A percentile compares a stretch with the other conserved stretches of the same genome.
Evolutionary conservation across 495 filamentous ascomycete genomes (phyloP).

Genomic region (Xylaria acuta): DNA sequence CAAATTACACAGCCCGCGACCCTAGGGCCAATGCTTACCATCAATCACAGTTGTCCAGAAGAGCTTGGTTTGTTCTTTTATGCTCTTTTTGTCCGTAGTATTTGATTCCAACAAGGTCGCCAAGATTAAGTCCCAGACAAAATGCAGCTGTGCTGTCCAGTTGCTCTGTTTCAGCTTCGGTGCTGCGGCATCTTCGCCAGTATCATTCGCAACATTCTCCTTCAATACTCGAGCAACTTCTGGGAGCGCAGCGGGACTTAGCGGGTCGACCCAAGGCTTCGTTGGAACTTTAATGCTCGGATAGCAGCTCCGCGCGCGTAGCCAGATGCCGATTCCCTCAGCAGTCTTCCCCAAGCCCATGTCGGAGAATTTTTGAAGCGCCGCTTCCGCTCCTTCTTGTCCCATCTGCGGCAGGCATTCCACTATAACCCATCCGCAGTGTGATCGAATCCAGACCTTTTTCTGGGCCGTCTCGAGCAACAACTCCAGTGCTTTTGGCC

Average conservation of each 20-base stretch:
- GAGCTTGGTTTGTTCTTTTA: constrained; percentile 64
- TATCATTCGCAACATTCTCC: constrained; percentile 67
- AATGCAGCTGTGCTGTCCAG: constrained; percentile 82
- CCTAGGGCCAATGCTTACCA: constrained; percentile 59
- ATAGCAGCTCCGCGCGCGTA: constrained; percentile 68
- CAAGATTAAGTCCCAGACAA: constrained; percentile 84
- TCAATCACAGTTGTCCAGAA: constrained; percentile 94
- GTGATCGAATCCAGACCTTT: constrained; percentile 88
- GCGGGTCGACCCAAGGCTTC: constrained; percentile 79
- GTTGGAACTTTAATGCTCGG: constrained; percentile 67
- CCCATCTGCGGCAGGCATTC: constrained; percentile 58
- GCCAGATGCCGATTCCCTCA: constrained; percentile 90
- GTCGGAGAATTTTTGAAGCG: constrained; percentile 66
- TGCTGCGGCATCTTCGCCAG: constrained; percentile 51
- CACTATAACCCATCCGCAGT: constrained; percentile 77
- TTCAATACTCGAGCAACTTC: constrained; percentile 77
- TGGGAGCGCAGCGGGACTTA: constrained; percentile 66
- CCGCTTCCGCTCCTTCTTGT: constrained; percentile 60
- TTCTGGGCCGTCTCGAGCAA: constrained; percentile 63
- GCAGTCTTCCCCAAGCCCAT: constrained; percentile 74
- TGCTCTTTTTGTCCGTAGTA: constrained; percentile 38
- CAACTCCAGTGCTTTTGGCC: constrained; percentile 66
- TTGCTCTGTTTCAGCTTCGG: constrained; percentile 57
- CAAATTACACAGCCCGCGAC: not conserved
- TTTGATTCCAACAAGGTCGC: constrained; percentile 53